A percentile compares a stretch with the other conserved stretches of the same genome.
phyloP scores from a whole-genome alignment of 495 filamentous ascomycete species.

The Neurospora africana region DNA sequence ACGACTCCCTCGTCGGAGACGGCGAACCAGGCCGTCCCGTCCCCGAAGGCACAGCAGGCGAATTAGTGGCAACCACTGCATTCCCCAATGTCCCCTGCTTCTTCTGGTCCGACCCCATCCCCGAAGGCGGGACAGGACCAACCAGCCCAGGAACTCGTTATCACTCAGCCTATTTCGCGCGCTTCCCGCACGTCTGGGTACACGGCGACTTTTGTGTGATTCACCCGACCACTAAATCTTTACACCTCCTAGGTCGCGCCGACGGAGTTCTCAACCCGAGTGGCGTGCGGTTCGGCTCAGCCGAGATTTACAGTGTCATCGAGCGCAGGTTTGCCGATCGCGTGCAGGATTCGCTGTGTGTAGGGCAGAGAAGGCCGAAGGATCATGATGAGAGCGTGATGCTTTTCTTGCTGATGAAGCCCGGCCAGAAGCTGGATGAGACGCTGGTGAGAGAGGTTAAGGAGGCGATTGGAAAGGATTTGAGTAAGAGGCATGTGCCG shows the following conservation, averaged over 20 bases:
- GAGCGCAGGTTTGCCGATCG: slow-evolving; percentile 52
- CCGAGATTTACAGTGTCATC: slow-evolving; percentile 68
- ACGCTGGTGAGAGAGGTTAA: slow-evolving; percentile 52
- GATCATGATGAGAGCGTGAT: slow-evolving; percentile 67
- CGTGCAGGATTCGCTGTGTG: slow-evolving; percentile 59
- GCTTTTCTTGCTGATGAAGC: slow-evolving; percentile 63
- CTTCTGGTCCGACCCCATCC: slow-evolving; percentile 53
- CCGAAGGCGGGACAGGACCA: no score
- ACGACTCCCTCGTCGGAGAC: slow-evolving; percentile 49
- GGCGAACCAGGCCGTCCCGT: slow-evolving; percentile 41
- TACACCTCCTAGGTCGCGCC: slow-evolving; percentile 62
- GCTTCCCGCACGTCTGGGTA: slow-evolving; percentile 66
- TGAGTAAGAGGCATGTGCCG: slow-evolving; percentile 66
- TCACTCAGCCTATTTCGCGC: slow-evolving; percentile 59
- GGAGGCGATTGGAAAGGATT: slow-evolving; percentile 48
- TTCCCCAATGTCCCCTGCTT: slow-evolving; percentile 67
- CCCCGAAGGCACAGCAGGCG: slow-evolving; percentile 53
- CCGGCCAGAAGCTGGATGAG: slow-evolving; percentile 42
- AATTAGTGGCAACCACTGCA: slow-evolving; percentile 55
- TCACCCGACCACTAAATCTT: slow-evolving; percentile 49
- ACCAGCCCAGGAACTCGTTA: slow-evolving; percentile 44
- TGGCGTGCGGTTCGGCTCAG: slow-evolving; percentile 78
- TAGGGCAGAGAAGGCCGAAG: slow-evolving; percentile 58
- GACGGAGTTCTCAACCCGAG: slow-evolving; percentile 85
- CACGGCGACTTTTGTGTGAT: slow-evolving; percentile 69